Base-by-base conservation (phyloP, 1,284 basidiomycete genomes). In the Xanthoconium separans region DNA sequence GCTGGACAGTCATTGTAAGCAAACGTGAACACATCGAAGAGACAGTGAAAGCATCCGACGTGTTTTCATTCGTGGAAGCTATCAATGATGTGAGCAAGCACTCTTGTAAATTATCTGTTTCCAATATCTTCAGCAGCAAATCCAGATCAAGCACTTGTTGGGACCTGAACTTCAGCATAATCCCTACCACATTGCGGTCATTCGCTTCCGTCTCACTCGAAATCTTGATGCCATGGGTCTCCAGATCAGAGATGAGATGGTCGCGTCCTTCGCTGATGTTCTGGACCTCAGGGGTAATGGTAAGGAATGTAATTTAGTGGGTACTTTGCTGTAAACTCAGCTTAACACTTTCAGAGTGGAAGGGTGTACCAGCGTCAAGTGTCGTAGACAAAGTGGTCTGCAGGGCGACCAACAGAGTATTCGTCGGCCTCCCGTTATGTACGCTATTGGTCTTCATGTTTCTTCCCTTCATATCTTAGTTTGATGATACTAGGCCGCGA, bases 1-100 rank as follows among this genome's bases (percentile, higher is more conserved):
- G 8, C 27, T 81, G 78, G 79, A 49, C 72, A 0, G 69, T 81
- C n/a, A 44, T 80, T 29, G 55, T 78, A 2, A 72, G 62, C 42
- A 71, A 69, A 11, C 65, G 61, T 0, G 62, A 71, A 29, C 59
- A 73, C 24, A 61, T 77, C 11, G 73, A 79, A 3, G 78, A 82
- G 37, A 29, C 81, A 7, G 63, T 66, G 11, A 73, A 62, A 30
- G 72, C 74, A 1, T 56, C 67, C 22, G 72, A 75, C 22, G 57
- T 64, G 4, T 54, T 80, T 6, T 78, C 75, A 1, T 66, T 74
- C 36, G 20, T 50, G 0, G 69, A 71, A 13, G 74, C 69, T 0
- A 34, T 63, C 1, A 58, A 58, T 8, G 73, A 75, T 22, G 76
- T 77, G 54, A 66, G n/a, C 2, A 8, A 15, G 36, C 12, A 9